A percentile compares a stretch with the other conserved stretches of the same genome.
Conservation (phyloP, 164 flowering plant species). For the Chimonanthus praecox region DNA sequence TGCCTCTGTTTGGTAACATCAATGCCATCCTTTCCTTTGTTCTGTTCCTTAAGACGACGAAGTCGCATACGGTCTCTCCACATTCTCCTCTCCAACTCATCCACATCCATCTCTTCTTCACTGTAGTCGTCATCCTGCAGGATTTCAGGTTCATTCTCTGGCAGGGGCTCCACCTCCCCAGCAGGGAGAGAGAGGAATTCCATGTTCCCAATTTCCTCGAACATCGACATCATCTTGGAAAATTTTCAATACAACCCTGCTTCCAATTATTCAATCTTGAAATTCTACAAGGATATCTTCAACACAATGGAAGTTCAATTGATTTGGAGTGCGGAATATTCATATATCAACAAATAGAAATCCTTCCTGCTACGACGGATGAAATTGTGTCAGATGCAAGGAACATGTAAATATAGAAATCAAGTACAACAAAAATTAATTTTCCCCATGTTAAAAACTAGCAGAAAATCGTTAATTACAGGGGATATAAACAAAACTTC, state of each 20-base stretch:
- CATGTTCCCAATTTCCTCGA: constrained; percentile 29
- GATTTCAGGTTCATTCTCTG: constrained; percentile 32
- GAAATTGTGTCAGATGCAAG: too few relatives aligned
- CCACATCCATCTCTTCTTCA: constrained; percentile 50
- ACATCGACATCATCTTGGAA: constrained; percentile 18
- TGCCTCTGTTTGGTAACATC: constrained; percentile 38
- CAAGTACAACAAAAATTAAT: not conserved
- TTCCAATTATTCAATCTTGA: not conserved
- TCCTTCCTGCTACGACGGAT: not conserved
- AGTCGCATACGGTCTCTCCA: constrained; percentile 43
- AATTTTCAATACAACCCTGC: not conserved
- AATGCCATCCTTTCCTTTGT: constrained; percentile 32
- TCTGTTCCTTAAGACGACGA: constrained; percentile 40
- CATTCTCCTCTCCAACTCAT: constrained; percentile 49
- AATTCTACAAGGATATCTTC: not conserved
- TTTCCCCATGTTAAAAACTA: not conserved
- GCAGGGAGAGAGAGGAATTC: constrained; percentile 19
- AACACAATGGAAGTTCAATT: not conserved
- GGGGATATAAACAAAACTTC: not conserved
- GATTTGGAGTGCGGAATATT: not conserved
- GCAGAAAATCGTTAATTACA: not conserved
- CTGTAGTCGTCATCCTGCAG: constrained; percentile 34
- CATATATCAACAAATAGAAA: not conserved
- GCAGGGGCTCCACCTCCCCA: constrained; percentile 13
- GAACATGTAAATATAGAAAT: too few relatives aligned